phyloP scores from a whole-genome alignment of 768 basidiomycete genomes.

The Collybia nuda region DNA sequence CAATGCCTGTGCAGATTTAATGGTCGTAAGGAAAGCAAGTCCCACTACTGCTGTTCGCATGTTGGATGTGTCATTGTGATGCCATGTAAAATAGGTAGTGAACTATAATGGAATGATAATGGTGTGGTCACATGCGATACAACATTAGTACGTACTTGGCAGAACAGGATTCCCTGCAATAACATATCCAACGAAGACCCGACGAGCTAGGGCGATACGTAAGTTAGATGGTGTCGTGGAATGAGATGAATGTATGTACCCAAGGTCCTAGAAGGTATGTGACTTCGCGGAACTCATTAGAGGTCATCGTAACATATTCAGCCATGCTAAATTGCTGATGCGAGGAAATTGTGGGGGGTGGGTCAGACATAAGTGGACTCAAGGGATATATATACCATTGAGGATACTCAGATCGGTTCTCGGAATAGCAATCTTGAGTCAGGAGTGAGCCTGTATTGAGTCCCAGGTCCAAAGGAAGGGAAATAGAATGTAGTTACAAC shows the following conservation, averaged over 20 bases:
- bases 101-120: slow-evolving; percentile 16
- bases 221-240: not conserved
- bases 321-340: not conserved
- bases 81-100: slow-evolving; percentile 21
- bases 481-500: too few species aligned
- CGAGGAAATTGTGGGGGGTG: too few species aligned
- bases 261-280: slow-evolving; percentile 30
- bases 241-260: slow-evolving; percentile 15
- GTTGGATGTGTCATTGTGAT: slow-evolving; percentile 18
- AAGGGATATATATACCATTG: too few species aligned
- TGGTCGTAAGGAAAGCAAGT: slow-evolving; percentile 22
- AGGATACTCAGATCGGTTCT: too few species aligned
- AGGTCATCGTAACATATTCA: slow-evolving; percentile 17
- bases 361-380: too few species aligned
- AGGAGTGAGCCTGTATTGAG: too few species aligned
- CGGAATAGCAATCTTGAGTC: too few species aligned
- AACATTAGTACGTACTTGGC: slow-evolving; percentile 21
- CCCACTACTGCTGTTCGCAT: slow-evolving; percentile 20
- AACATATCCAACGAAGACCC: slow-evolving; percentile 26
- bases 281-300: slow-evolving; percentile 19
- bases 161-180: slow-evolving; percentile 28
- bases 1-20: slow-evolving; percentile 32
- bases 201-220: slow-evolving; percentile 19
- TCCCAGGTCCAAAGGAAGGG: too few species aligned
- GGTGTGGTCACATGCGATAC: not conserved